phyloP scores from a whole-genome alignment of 164 flowering plant species.

The Stephania yunnanensis region DNA sequence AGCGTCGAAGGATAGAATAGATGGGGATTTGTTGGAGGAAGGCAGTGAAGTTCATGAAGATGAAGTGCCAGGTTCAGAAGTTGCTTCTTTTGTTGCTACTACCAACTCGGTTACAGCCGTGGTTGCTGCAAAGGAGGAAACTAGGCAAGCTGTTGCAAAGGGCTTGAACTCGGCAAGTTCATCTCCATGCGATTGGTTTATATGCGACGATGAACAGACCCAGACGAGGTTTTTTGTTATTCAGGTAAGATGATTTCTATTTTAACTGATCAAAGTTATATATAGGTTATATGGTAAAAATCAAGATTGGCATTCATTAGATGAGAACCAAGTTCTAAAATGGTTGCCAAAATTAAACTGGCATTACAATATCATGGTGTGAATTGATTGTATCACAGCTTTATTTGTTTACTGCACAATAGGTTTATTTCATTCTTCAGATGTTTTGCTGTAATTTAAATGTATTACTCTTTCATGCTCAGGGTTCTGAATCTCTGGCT shows the following conservation, averaged over 20 bases:
- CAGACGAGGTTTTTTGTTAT: conserved; percentile 79
- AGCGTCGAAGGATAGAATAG: conserved; percentile 25
- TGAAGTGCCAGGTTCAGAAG: conserved; percentile 35
- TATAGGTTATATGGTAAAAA: background rate
- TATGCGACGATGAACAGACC: conserved; percentile 75
- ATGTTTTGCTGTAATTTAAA: background rate
- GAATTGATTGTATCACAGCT: too few species aligned
- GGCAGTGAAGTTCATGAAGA: conserved; percentile 9
- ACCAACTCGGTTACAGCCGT: conserved; percentile 86
- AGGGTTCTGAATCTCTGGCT: conserved; percentile 95
- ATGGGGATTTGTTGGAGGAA: conserved; percentile 18
- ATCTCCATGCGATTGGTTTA: conserved; percentile 94
- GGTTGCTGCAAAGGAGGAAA: conserved; percentile 95
- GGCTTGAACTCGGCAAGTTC: conserved; percentile 63
- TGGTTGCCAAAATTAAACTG: too few species aligned
- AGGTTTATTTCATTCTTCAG: background rate
- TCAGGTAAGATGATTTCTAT: conserved; percentile 45
- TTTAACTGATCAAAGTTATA: background rate
- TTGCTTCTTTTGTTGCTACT: conserved; percentile 74
- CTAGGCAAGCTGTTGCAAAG: conserved; percentile 89
- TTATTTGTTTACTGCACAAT: background rate
- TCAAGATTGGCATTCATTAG: background rate
- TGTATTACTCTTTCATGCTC: conserved; percentile 16
- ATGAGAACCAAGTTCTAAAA: background rate
- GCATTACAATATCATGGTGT: too few species aligned